Base-by-base conservation (phyloP, 2,329 filamentous ascomycete genomes). In the Fusarium sp. region DNA sequence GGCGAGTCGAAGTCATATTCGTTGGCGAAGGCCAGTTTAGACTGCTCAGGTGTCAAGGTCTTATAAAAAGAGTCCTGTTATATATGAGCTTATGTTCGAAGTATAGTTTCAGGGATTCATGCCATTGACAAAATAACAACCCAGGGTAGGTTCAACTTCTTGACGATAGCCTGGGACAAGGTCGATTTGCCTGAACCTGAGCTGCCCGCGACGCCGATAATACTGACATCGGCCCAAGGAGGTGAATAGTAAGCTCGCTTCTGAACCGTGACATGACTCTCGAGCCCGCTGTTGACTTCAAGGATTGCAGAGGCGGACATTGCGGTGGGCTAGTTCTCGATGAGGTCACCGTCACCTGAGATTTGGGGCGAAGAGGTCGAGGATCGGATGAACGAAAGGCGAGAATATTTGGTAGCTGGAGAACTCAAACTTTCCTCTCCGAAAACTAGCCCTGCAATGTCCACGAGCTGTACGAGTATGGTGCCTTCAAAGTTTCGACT, bases 71-170 rank as follows among this genome's bases (percentile, higher is more conserved):
- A 98, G 83, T 99, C 96, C 94, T 97, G n/a, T 62, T 46, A 57
- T 59, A 70, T 25, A 74, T 81, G 67, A 81, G 79, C 53, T 69
- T 58, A 21, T 21, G 56, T 49, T 47, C 21, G 50, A 49, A 50
- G 50, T 44, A 28, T 47, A 32, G 43, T 44, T 32, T 35, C 42
- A 42, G 56, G 61, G 32, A 25, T 56, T 80, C 85, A 80, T 88
- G 96, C 94, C 92, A 99, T 98, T 46, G 95, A 97, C 77, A 99
- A 84, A 83, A 99, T 98, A 56, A 98, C 95, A 70, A 99, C 96
- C 96, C 96, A 99, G 64, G 96, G 96, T 73, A 99, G 85, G 83
- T 96, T 97, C 77, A 99, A 86, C 78, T 93, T 92, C 78, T 90
- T 92, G 73, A 98, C 94, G 77, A 99, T 97, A 73, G 96, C 94